Percentiles rank a stretch among this genome's conserved stretches.
phyloP scores from a whole-genome alignment of 2,329 filamentous ascomycete genomes.

The Colletotrichum sp. region DNA sequence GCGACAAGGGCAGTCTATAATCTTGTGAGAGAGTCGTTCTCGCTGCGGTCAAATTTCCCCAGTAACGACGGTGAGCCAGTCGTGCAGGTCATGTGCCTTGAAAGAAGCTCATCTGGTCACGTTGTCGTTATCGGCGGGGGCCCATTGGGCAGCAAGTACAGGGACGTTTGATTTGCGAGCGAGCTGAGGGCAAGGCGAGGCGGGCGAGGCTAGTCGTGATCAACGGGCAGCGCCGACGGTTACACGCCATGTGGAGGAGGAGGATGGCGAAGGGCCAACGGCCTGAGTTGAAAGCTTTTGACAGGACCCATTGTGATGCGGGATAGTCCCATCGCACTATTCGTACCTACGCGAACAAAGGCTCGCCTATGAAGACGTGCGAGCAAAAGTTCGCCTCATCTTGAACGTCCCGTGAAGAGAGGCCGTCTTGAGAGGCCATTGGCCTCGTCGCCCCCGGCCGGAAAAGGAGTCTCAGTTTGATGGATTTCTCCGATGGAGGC shows the following conservation, averaged over 20 bases:
- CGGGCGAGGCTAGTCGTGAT: conserved; percentile 16
- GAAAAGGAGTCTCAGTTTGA: conserved; percentile 15
- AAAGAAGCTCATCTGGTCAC: neutral
- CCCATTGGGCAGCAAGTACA: conserved; percentile 19
- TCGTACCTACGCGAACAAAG: neutral
- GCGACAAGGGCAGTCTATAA: neutral
- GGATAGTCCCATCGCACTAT: conserved; percentile 9
- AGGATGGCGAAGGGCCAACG: neutral
- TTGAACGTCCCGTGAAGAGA: neutral
- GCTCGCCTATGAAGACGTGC: neutral
- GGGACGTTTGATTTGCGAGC: conserved; percentile 10
- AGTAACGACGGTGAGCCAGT: conserved; percentile 7
- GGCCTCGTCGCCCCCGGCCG: neutral
- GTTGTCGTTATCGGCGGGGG: neutral
- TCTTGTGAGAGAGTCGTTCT: neutral
- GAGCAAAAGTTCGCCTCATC: neutral
- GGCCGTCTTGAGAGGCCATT: conserved; percentile 1
- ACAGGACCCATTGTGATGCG: conserved; percentile 1
- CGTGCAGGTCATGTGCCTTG: conserved; percentile 18
- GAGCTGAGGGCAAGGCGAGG: conserved; percentile 23
- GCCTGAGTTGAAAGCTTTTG: neutral
- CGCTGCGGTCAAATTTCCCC: neutral
- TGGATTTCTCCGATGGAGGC: conserved; percentile 21
- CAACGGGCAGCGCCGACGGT: conserved; percentile 5
- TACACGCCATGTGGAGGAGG: conserved; percentile 3